phyloP scores from a whole-genome alignment of 2,329 filamentous ascomycete species.

The Thelonectria rubi region DNA sequence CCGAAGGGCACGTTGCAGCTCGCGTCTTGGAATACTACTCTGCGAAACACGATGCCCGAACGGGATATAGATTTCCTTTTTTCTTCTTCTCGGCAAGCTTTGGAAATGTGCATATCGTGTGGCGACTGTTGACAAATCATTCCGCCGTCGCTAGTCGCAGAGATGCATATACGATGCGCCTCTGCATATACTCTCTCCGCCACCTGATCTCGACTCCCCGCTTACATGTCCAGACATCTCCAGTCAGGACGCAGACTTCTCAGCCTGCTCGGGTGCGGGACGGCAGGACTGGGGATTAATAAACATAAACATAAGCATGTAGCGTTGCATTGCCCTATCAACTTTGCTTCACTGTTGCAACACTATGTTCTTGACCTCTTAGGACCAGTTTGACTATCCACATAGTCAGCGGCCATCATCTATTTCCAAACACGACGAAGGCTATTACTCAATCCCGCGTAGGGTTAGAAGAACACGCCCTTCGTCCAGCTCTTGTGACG shows the following conservation, averaged over 20 bases:
- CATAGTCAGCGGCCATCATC: too few relatives aligned
- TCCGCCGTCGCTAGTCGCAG: background rate
- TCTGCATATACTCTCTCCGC: background rate
- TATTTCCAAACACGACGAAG: too few relatives aligned
- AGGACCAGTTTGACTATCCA: too few relatives aligned
- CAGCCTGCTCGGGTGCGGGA: background rate
- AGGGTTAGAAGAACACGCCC: background rate
- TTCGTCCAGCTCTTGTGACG: background rate
- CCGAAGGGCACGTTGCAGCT: background rate
- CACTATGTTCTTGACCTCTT: too few relatives aligned
- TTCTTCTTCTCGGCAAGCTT: background rate
- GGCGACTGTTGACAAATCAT: background rate
- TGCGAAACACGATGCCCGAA: background rate
- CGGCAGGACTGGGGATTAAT: too few relatives aligned
- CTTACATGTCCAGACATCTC: background rate
- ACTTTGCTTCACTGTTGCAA: too few relatives aligned
- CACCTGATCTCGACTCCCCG: background rate
- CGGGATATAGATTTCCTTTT: background rate
- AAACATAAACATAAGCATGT: too few relatives aligned
- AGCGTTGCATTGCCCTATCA: too few relatives aligned
- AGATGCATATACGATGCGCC: background rate
- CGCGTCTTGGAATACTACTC: background rate
- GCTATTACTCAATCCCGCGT: too few relatives aligned
- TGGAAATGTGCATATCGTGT: background rate
- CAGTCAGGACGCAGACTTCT: background rate